Percentiles rank a stretch among this genome's conserved stretches.
Conservation (phyloP, 1,284 basidiomycete genomes). For the Rhodotorula sp. region DNA sequence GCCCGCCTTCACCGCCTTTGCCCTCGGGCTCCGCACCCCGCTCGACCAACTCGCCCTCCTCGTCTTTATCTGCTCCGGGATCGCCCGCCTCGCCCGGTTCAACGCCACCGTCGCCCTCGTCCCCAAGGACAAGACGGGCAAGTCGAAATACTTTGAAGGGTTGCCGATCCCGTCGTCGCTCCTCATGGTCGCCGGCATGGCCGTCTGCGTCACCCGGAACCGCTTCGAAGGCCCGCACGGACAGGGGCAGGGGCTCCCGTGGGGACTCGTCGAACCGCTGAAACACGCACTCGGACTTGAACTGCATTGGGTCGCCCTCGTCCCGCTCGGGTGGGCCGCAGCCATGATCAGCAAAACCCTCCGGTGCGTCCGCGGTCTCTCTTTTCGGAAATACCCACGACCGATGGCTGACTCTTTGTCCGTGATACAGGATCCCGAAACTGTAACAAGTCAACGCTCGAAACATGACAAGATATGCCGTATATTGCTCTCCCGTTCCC, state of each 20-base stretch:
- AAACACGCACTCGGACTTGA: slow-evolving; percentile 57
- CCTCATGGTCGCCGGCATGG: slow-evolving; percentile 72
- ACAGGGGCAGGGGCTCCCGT: slow-evolving; percentile 22
- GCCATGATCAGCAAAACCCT: slow-evolving; percentile 96
- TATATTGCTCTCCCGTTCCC: not conserved
- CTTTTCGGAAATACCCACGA: not conserved
- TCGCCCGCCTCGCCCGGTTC: slow-evolving; percentile 94
- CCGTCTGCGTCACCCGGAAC: slow-evolving; percentile 77
- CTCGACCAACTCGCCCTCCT: slow-evolving; percentile 85
- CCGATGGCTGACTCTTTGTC: not conserved
- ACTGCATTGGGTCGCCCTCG: slow-evolving; percentile 67
- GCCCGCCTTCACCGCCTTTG: slow-evolving; percentile 82
- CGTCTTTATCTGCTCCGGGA: slow-evolving; percentile 89
- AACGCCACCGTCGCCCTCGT: slow-evolving; percentile 96
- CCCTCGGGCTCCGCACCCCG: slow-evolving; percentile 81
- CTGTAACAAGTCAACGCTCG: slow-evolving; percentile 1
- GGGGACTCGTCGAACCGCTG: slow-evolving; percentile 28
- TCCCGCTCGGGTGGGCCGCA: slow-evolving; percentile 80
- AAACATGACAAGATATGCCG: not conserved
- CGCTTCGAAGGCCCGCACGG: slow-evolving; percentile 60
- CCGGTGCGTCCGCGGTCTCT: slow-evolving; percentile 16
- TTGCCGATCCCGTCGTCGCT: slow-evolving; percentile 93
- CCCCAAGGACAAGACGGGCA: slow-evolving; percentile 82
- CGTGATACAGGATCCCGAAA: slow-evolving; percentile 20
- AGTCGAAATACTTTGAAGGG: slow-evolving; percentile 93